These are phyloP conservation scores for Penicillium robsamsonii DNA, from an alignment of 495 filamentous ascomycete species.

Conservation along the genomic window DNA sequence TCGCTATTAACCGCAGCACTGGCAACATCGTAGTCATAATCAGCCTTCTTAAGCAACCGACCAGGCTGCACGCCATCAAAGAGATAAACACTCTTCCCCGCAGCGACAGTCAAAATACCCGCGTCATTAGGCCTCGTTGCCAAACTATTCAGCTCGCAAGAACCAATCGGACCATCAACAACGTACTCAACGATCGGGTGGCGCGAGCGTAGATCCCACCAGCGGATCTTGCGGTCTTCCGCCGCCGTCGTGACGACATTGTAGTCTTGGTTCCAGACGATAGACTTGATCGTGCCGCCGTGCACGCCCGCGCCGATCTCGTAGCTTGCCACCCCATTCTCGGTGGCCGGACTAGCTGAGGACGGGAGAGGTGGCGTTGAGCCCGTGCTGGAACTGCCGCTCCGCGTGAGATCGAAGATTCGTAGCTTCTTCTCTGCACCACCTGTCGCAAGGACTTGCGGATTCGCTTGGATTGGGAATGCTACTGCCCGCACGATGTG, in stretches of 20 bases:
- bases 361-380: slow-evolving; percentile 39
- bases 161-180: slow-evolving; percentile 80
- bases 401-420: slow-evolving; percentile 77
- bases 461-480: slow-evolving; percentile 72
- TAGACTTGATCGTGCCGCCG: slow-evolving; percentile 84
- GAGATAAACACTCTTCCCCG: slow-evolving; percentile 89
- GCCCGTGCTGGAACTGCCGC: slow-evolving; percentile 33
- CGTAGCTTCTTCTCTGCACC: slow-evolving; percentile 95
- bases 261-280: slow-evolving; percentile 85
- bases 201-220: slow-evolving; percentile 85
- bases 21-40: slow-evolving; percentile 78
- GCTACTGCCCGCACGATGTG: slow-evolving; percentile 94
- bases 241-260: slow-evolving; percentile 86
- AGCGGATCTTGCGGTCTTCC: slow-evolving; percentile 86
- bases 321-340: slow-evolving; percentile 55
- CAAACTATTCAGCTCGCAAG: slow-evolving; percentile 76
- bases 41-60: slow-evolving; percentile 70
- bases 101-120: slow-evolving; percentile 54
- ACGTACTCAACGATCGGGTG: slow-evolving; percentile 65
- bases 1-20: slow-evolving; percentile 83
- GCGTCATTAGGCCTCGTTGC: slow-evolving; percentile 41
- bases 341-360: slow-evolving; percentile 20
- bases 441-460: slow-evolving; percentile 82
- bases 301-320: slow-evolving; percentile 86
- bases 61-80: slow-evolving; percentile 75